Evolutionary conservation across 2,329 filamentous ascomycete genomes (phyloP).

Genomic region (Aspergillus sp.): DNA sequence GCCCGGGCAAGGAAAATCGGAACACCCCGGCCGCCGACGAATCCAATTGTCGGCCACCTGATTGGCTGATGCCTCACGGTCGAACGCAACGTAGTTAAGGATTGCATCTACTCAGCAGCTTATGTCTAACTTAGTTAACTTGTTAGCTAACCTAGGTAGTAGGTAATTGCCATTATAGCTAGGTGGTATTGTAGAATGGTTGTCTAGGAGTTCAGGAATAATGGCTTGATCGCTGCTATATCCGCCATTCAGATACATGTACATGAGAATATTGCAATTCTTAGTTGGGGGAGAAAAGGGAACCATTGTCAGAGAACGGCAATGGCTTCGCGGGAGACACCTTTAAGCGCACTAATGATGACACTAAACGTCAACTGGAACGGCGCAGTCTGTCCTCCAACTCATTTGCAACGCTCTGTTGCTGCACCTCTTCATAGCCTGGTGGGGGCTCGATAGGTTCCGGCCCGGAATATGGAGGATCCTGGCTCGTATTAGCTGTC

Average conservation of each 20-base stretch:
- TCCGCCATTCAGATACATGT: constrained; percentile 1
- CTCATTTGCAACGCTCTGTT: constrained; percentile 66
- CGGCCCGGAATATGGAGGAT: constrained; percentile 24
- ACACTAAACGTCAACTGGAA: constrained; percentile 14
- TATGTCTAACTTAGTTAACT: neutral
- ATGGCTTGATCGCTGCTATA: constrained; percentile 1
- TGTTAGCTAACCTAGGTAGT: neutral
- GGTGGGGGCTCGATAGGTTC: constrained; percentile 68
- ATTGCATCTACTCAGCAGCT: neutral
- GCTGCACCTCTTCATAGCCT: constrained; percentile 84
- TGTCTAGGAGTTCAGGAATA: neutral
- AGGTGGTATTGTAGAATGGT: neutral
- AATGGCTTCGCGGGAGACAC: neutral
- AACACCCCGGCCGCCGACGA: constrained; percentile 31
- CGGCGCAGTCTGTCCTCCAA: constrained; percentile 51
- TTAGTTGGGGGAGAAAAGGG: neutral
- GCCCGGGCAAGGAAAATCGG: constrained; percentile 33
- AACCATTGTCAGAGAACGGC: too few relatives aligned
- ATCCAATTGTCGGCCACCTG: constrained; percentile 33
- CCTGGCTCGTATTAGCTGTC: constrained; percentile 10
- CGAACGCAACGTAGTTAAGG: neutral
- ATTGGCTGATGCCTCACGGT: constrained; percentile 24
- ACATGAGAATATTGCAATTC: constrained; percentile 5
- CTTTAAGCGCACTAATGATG: neutral
- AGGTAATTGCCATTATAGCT: neutral